Conservation (phyloP, 345 rosid species). For the Corchorus olitorius region DNA sequence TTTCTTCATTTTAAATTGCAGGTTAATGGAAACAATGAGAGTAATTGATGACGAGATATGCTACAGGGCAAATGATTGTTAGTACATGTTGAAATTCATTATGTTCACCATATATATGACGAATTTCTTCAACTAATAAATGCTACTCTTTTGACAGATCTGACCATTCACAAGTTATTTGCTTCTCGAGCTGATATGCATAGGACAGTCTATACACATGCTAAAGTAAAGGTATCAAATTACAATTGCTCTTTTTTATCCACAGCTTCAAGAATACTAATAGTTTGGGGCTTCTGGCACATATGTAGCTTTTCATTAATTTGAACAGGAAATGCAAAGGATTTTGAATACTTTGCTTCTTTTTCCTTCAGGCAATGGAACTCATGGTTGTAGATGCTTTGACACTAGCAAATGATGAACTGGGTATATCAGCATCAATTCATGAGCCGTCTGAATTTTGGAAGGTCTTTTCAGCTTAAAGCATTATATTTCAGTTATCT, state of each 20-base stretch:
- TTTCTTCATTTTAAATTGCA: conserved; percentile 36
- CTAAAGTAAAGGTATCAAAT: conserved; percentile 67
- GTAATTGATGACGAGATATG: too few species aligned
- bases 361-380: conserved; percentile 57
- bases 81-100: conserved; percentile 7
- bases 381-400: conserved; percentile 76
- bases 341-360: background rate
- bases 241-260: conserved; percentile 10
- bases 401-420: conserved; percentile 50
- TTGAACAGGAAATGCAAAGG: conserved; percentile 2
- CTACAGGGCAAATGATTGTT: too few species aligned
- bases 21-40: too few species aligned
- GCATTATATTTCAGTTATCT: conserved; percentile 9
- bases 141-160: conserved; percentile 45
- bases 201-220: conserved; percentile 68
- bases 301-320: background rate
- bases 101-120: background rate
- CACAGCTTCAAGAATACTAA: background rate
- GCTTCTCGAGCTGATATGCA: conserved; percentile 73
- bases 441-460: conserved; percentile 57
- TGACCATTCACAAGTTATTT: conserved; percentile 62
- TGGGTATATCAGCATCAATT: conserved; percentile 52
- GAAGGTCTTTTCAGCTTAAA: conserved; percentile 47
- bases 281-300: background rate
- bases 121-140: conserved; percentile 14